Evolutionary conservation across 2,329 filamentous ascomycete species (phyloP), one percentile per base, ranked within the genome.

Genomic region (Cladosporium sp.): DNA sequence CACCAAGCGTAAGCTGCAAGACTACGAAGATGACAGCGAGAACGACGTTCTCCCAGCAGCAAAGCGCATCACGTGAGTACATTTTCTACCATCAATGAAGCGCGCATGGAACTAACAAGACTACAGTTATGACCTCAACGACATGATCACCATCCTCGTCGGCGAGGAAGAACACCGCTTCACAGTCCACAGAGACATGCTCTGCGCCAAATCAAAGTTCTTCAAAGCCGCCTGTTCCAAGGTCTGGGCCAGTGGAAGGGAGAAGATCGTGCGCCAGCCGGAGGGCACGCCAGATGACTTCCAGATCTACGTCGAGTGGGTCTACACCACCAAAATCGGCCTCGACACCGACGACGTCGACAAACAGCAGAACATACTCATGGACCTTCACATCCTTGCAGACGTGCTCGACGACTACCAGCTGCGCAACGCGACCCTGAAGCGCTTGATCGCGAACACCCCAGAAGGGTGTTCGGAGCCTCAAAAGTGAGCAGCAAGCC

Each of bases 211-310:
- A 1, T 67, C 64, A 7, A 30, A 21, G 11, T 67, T 62, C 65
- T 67, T 67, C 56, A 56, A 61, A 39, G 65, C 65, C 13, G 61
- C 61, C 13, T 66, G 60, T 26, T 54, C 48, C 6, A 30, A 46
- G 25, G 23, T 46, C 1, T 66, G 64, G 66, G 16, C 18, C 21
- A 48, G 34, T 46, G 34, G 56, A 11, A 3, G 23, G 7, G 39
- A 49, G 26, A 60, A 39, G 28, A 11, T 25, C 18, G 32, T 65
- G 14, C 23, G 43, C 14, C 46, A 56, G 23, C 46, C 58, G n/a
- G 46, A 53, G 11, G 43, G 36, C 13, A 18, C 28, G n/a, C 3
- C 48, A 2, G 26, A 54, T 10, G 39, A 23, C 5, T 65, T 65
- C 28, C 23, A 61, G 28, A 6, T 32, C 13, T 65, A 61, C 23